Base-by-base conservation (phyloP, 2,329 filamentous ascomycete species). In the Spiromastix sp. region DNA sequence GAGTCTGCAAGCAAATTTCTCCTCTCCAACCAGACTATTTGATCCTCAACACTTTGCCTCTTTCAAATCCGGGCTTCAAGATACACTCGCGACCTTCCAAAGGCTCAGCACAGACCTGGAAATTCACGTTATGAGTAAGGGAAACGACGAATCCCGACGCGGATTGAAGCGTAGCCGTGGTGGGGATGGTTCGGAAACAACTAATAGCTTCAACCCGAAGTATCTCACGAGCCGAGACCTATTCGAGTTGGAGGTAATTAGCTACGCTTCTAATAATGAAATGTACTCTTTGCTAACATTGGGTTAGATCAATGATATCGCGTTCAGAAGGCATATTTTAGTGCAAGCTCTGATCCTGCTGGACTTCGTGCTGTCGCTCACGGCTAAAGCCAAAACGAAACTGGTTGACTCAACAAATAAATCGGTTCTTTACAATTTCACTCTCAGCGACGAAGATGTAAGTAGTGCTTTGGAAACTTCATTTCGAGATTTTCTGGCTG, bases 151-250 rank as follows among this genome's bases (percentile, higher is more conserved):
- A 34, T 64, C 67, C 30, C 78, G 76, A 43, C 73, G 72, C 43
- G 75, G 74, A 4, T 61, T 56, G 19, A 93, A 87, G 60, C 75
- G 85, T 38, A 93, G 87, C 56, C 68, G 72, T 28, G 68, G 72
- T 8, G 70, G 63, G 18, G 70, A 75, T 34, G 73, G 74, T 5
- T 68, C 74, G 32, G 78, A 80, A 41, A 64, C 79, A 33, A 70
- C 77, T 16, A 81, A 77, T 51, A 79, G 75, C 16, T 96, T 94
- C 63, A 98, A 98, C 50, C 89, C 93, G 1, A 98, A 96, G 55
- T 99, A 98, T 55, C 72, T 99, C 12, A 99, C 91, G n/a, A 96
- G 87, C 57, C 75, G 82, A 45, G 93, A 98, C 55, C 68, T 99
- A 1, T 99, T 99, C 58, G 85, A 93, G 50, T 74, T 98, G 30